Conservation (phyloP, 2,329 filamentous ascomycete genomes). For the Beauveria australis region DNA sequence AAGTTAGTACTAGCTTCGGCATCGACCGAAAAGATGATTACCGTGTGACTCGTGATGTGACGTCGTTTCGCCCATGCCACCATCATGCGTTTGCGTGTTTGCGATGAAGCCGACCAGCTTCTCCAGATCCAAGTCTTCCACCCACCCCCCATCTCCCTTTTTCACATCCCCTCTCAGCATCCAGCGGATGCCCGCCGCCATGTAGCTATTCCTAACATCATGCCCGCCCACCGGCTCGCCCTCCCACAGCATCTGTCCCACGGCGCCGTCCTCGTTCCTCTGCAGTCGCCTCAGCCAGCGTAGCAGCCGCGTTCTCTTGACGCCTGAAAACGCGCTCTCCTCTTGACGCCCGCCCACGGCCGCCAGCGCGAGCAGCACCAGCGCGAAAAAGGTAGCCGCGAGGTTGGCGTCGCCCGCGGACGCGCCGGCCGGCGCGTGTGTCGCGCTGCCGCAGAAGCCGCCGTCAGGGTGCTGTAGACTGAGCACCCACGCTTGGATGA, state of each 20-base stretch:
- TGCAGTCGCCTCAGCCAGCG: conserved; percentile 71
- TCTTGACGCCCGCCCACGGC: conserved; percentile 24
- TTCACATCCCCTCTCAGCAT: conserved; percentile 59
- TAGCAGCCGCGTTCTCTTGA: conserved; percentile 61
- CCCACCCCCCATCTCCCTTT: conserved; percentile 42
- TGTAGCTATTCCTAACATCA: conserved; percentile 84
- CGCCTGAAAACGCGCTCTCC: conserved; percentile 45
- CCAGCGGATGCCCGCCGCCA: conserved; percentile 74
- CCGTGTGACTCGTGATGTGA: conserved; percentile 77
- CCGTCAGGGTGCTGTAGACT: conserved; percentile 76
- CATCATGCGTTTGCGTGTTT: conserved; percentile 70
- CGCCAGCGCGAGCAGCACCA: conserved; percentile 58
- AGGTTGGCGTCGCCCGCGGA: conserved; percentile 55
- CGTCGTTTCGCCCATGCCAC: conserved; percentile 65
- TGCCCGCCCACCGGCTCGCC: conserved; percentile 62
- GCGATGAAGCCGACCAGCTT: conserved; percentile 63
- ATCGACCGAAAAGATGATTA: conserved; percentile 24
- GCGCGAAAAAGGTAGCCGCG: conserved; percentile 81
- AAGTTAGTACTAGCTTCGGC: not conserved
- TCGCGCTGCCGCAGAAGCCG: conserved; percentile 82
- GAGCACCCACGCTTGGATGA: conserved; percentile 69
- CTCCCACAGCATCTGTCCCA: conserved; percentile 68
- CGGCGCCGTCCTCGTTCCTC: conserved; percentile 69
- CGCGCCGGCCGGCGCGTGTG: conserved; percentile 36
- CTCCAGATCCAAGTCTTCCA: conserved; percentile 68